phyloP scores from a whole-genome alignment of 331 rosid species.

The Malus hybrid region DNA sequence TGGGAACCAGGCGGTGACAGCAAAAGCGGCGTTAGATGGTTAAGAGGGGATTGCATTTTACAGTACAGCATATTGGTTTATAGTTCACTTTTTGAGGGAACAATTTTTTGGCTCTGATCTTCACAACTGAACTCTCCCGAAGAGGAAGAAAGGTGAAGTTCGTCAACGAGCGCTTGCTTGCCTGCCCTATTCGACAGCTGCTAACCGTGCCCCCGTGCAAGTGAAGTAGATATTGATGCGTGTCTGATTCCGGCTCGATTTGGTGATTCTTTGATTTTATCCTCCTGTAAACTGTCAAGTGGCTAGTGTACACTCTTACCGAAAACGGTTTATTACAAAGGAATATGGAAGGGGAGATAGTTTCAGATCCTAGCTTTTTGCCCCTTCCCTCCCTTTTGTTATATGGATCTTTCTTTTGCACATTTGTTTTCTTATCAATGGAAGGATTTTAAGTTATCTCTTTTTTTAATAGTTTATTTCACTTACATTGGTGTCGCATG shows the following conservation, averaged over 20 bases:
- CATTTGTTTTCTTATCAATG: conserved; percentile 23
- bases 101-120: conserved; percentile 20
- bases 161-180: conserved; percentile 25
- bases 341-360: conserved; percentile 30
- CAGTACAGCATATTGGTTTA: conserved; percentile 31
- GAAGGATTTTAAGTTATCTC: conserved; percentile 14
- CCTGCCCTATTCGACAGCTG: conserved; percentile 34
- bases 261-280: conserved; percentile 62
- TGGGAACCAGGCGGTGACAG: conserved; percentile 22
- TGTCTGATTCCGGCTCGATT: conserved; percentile 21
- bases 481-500: too few species aligned
- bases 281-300: conserved; percentile 32
- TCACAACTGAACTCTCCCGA: conserved; percentile 14
- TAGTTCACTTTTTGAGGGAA: conserved; percentile 15
- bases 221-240: conserved; percentile 14
- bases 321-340: conserved; percentile 18
- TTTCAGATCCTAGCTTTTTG: conserved; percentile 4
- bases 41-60: conserved; percentile 26
- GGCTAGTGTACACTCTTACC: conserved; percentile 43
- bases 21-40: conserved; percentile 16
- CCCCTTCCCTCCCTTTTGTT: neutral
- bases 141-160: conserved; percentile 11
- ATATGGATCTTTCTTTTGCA: conserved; percentile 30
- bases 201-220: conserved; percentile 28
- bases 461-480: too few species aligned